phyloP scores from a whole-genome alignment of 345 rosid species.

The thale cress (Arabidopsis thaliana) region DNA sequence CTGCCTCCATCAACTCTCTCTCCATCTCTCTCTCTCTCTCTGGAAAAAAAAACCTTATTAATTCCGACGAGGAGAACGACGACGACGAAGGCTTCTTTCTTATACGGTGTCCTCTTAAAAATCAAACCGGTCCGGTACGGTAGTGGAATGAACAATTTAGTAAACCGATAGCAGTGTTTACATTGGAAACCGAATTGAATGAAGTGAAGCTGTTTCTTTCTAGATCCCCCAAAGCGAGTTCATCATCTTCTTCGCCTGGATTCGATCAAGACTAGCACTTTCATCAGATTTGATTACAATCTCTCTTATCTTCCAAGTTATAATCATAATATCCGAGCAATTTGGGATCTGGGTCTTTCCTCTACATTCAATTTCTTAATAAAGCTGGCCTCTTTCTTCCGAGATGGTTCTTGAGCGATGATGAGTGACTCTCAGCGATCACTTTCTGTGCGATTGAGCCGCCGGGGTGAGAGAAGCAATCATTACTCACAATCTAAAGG shows the following conservation, averaged over 20 bases:
- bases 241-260: too few relatives aligned
- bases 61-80: background rate
- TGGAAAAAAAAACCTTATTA: too few relatives aligned
- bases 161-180: background rate
- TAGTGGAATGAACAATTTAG: background rate
- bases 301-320: too few relatives aligned
- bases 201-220: too few relatives aligned
- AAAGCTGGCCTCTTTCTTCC: too few relatives aligned
- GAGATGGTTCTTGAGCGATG: constrained; percentile 16
- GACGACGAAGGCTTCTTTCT: background rate
- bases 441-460: constrained; percentile 60
- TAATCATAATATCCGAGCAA: too few relatives aligned
- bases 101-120: background rate
- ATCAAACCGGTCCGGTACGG: constrained; percentile 12
- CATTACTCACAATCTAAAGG: constrained; percentile 53
- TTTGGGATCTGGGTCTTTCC: too few relatives aligned
- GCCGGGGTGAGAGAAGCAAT: constrained; percentile 64
- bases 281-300: too few relatives aligned
- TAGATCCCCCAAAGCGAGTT: too few relatives aligned
- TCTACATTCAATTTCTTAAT: too few relatives aligned
- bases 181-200: too few relatives aligned
- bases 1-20: constrained; percentile 60
- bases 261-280: too few relatives aligned
- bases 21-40: constrained; percentile 53
- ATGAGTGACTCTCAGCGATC: constrained; percentile 61